Conservation (phyloP, 805 yeast genomes). For the Pachysolen tannophilus region DNA sequence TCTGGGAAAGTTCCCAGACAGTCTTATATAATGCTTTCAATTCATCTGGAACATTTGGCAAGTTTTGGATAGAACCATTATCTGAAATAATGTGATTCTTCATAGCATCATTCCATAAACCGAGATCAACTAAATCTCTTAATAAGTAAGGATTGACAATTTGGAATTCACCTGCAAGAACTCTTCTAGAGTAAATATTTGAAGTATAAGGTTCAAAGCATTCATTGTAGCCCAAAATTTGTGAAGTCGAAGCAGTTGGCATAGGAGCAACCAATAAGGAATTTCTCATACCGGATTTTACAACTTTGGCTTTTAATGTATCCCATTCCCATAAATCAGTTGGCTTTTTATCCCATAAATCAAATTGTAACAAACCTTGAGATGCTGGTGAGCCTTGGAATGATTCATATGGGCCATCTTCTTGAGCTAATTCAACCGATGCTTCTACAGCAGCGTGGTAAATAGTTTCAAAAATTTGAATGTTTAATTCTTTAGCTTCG, state of each 20-base stretch:
- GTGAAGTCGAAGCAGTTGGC: conserved; percentile 99
- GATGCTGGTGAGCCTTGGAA: conserved; percentile 89
- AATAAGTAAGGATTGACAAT: conserved; percentile 82
- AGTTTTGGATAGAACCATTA: conserved; percentile 50
- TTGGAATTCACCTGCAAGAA: conserved; percentile 89
- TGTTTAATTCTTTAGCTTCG: conserved; percentile 68
- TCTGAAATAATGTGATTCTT: conserved; percentile 47
- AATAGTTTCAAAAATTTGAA: conserved; percentile 88
- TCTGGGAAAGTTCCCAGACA: conserved; percentile 57
- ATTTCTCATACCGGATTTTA: conserved; percentile 68
- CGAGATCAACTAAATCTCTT: conserved; percentile 72
- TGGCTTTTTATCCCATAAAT: conserved; percentile 79
- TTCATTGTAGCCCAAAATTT: conserved; percentile 87
- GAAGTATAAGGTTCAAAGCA: conserved; percentile 96
- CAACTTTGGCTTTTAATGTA: conserved; percentile 48
- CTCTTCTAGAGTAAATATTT: conserved; percentile 85
- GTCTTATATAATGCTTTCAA: conserved; percentile 49
- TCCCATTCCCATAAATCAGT: conserved; percentile 87
- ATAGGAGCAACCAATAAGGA: conserved; percentile 87
- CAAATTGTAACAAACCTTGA: conserved; percentile 76
- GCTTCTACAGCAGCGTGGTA: conserved; percentile 91
- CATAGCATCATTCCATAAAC: conserved; percentile 70
- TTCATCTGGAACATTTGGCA: conserved; percentile 46
- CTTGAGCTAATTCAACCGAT: conserved; percentile 71
- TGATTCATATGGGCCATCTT: conserved; percentile 61